A percentile compares a stretch with the other conserved stretches of the same genome.
phyloP scores from a whole-genome alignment of 345 rosid genomes.

The Linum usitatissimum region DNA sequence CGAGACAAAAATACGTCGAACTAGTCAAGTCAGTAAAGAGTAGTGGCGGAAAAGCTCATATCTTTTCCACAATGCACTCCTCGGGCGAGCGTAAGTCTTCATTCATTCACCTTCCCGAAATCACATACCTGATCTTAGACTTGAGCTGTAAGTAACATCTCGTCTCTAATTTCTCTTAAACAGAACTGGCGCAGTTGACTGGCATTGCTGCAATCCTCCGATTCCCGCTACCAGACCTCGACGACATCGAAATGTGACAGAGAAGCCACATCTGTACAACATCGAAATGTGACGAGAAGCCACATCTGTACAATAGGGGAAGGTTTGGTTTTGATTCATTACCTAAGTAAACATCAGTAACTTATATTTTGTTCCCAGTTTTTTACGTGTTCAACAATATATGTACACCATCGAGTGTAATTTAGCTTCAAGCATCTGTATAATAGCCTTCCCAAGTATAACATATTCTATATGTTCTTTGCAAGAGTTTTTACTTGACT shows the following conservation, averaged over 20 bases:
- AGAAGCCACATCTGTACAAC: background rate
- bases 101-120: too few relatives aligned
- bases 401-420: background rate
- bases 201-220: constrained; percentile 93
- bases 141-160: too few relatives aligned
- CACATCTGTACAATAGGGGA: background rate
- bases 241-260: constrained; percentile 85
- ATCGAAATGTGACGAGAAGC: constrained; percentile 42
- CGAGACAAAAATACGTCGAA: constrained; percentile 56
- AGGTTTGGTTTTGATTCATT: background rate
- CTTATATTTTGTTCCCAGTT: background rate
- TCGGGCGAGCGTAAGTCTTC: constrained; percentile 83
- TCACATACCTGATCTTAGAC: too few relatives aligned
- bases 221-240: constrained; percentile 90
- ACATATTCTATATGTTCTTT: too few relatives aligned
- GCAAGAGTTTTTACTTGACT: too few relatives aligned
- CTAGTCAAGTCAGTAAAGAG: constrained; percentile 68
- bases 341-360: background rate
- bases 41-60: constrained; percentile 63
- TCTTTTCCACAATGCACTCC: constrained; percentile 89
- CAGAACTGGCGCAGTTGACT: constrained; percentile 76
- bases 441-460: background rate
- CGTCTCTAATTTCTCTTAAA: background rate
- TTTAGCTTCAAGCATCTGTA: background rate
- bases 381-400: background rate